Percentiles rank a stretch among this genome's conserved stretches.
Conservation (phyloP, 768 basidiomycete species). For the Clavaria fumosa region DNA sequence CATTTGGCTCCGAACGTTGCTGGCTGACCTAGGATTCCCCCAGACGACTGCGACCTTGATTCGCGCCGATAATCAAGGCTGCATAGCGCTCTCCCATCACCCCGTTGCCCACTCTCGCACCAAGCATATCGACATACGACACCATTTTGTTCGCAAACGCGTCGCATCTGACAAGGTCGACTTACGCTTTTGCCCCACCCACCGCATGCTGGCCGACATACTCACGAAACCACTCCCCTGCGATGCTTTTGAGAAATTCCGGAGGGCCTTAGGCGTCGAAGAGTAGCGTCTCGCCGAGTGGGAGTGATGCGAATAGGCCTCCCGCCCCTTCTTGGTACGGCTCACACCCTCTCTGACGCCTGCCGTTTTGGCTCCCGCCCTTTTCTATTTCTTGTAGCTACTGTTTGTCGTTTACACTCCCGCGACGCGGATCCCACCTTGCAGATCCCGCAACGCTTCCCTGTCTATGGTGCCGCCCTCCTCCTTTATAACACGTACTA, state of each 20-base stretch:
- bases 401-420: too few species aligned
- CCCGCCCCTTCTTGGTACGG: background rate
- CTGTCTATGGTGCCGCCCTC: too few species aligned
- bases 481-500: too few species aligned
- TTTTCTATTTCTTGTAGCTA: too few species aligned
- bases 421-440: background rate
- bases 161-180: conserved; percentile 9
- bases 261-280: background rate
- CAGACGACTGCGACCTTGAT: conserved; percentile 7
- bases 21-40: conserved; percentile 9
- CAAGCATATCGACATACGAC: conserved; percentile 24
- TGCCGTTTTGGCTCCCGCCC: background rate
- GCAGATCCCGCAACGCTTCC: too few species aligned
- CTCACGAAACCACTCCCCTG: conserved; percentile 14
- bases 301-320: conserved; percentile 3
- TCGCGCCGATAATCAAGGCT: conserved; percentile 18
- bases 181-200: conserved; percentile 7
- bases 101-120: conserved; percentile 16
- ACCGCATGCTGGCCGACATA: conserved; percentile 18
- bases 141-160: conserved; percentile 18
- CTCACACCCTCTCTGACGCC: background rate
- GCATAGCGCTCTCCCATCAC: conserved; percentile 13
- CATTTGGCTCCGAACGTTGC: conserved; percentile 19
- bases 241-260: conserved; percentile 4
- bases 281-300: background rate